phyloP scores from a whole-genome alignment of 2,329 filamentous ascomycete species.

The Monosporascus sp. region DNA sequence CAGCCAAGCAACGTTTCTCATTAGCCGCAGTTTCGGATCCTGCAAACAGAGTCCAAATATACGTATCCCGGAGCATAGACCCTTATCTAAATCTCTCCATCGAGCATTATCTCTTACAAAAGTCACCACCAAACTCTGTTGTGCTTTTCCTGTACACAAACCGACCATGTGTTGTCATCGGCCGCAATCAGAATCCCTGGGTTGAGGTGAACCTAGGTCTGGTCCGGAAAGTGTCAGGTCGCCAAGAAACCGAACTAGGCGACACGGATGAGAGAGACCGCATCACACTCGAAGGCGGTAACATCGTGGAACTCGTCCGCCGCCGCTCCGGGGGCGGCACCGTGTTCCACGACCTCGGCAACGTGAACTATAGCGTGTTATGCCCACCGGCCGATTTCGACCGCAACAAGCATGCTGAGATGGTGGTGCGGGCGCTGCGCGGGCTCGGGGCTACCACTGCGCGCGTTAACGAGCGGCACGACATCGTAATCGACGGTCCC shows the following conservation, averaged over 20 bases:
- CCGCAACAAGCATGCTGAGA: slow-evolving; percentile 80
- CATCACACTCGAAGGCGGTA: slow-evolving; percentile 18
- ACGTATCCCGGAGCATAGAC: slow-evolving; percentile 63
- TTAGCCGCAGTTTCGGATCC: slow-evolving; percentile 35
- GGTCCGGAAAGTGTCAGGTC: slow-evolving; percentile 30
- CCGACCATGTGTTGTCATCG: slow-evolving; percentile 80
- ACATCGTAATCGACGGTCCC: slow-evolving; percentile 60
- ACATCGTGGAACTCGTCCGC: slow-evolving; percentile 60
- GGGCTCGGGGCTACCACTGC: slow-evolving; percentile 52
- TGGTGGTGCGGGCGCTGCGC: slow-evolving; percentile 81
- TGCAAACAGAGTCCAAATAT: slow-evolving; percentile 57
- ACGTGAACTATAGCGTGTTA: slow-evolving; percentile 93
- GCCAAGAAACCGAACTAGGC: neutral
- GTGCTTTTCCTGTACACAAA: slow-evolving; percentile 88
- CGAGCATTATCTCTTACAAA: slow-evolving; percentile 82
- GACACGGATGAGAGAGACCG: slow-evolving; percentile 5
- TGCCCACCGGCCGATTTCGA: slow-evolving; percentile 73
- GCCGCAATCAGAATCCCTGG: slow-evolving; percentile 98
- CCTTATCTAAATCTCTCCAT: slow-evolving; percentile 90
- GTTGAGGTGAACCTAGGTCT: slow-evolving; percentile 73
- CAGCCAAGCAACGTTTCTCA: slow-evolving; percentile 20
- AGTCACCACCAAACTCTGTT: slow-evolving; percentile 64
- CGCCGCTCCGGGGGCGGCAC: slow-evolving; percentile 84
- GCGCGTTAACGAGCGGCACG: slow-evolving; percentile 83
- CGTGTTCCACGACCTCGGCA: slow-evolving; percentile 90